A percentile compares a stretch with the other conserved stretches of the same genome.
Evolutionary conservation across 805 yeast genomes (phyloP).

Genomic region (Saccharomycopsis capsularis): DNA sequence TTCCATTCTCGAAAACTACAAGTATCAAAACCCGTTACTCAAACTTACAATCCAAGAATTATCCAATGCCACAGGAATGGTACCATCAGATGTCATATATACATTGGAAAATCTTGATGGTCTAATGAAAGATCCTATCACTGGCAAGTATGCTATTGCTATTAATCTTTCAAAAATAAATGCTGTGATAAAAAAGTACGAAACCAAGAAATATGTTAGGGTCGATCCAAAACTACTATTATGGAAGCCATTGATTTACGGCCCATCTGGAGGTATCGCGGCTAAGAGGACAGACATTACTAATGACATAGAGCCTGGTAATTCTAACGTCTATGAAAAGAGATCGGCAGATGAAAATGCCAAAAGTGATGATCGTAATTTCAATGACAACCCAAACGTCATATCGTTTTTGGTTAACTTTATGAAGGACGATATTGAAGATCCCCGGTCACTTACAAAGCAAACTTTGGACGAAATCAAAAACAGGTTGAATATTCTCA

Average conservation of each 20-base stretch:
- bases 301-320: constrained; percentile 32
- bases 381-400: constrained; percentile 26
- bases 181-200: constrained; percentile 42
- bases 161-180: constrained; percentile 42
- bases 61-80: constrained; percentile 75
- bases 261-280: constrained; percentile 81
- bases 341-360: neutral
- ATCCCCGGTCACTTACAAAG: constrained; percentile 52
- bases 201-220: constrained; percentile 42
- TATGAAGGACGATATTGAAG: constrained; percentile 60
- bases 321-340: constrained; percentile 26
- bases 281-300: constrained; percentile 31
- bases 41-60: constrained; percentile 52
- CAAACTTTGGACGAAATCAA: constrained; percentile 46
- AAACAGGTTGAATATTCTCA: constrained; percentile 24
- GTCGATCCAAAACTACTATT: constrained; percentile 49
- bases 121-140: constrained; percentile 40
- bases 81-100: constrained; percentile 74
- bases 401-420: constrained; percentile 54
- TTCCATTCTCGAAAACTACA: neutral
- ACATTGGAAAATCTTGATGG: constrained; percentile 75
- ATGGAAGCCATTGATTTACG: constrained; percentile 81
- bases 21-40: constrained; percentile 19
- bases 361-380: neutral
- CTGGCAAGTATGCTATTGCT: constrained; percentile 45